phyloP scores from a whole-genome alignment of 2,329 filamentous ascomycete genomes.

The Colletotrichum simmondsii region DNA sequence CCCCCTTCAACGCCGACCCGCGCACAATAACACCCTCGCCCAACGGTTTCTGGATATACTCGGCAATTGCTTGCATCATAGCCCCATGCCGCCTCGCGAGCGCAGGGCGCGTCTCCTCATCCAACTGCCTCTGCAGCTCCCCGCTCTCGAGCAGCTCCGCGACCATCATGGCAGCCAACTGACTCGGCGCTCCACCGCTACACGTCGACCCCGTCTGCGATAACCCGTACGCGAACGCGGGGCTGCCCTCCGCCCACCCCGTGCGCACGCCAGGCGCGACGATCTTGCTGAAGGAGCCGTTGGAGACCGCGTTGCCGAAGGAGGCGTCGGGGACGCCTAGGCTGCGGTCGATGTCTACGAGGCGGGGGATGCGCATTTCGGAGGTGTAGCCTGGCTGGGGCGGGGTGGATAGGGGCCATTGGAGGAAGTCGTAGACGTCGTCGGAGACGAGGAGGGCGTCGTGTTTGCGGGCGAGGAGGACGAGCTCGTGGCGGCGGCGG shows the following conservation, averaged over 20 bases:
- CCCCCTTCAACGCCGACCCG: constrained; percentile 46
- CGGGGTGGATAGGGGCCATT: constrained; percentile 68
- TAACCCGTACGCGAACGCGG: constrained; percentile 61
- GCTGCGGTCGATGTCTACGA: constrained; percentile 81
- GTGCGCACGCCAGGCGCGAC: constrained; percentile 83
- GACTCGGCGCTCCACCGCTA: constrained; percentile 68
- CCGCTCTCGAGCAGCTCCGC: constrained; percentile 58
- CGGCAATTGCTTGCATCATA: constrained; percentile 68
- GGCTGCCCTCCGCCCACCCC: constrained; percentile 86
- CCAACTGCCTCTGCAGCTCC: constrained; percentile 56
- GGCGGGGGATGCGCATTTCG: constrained; percentile 70
- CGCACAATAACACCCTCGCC: constrained; percentile 58
- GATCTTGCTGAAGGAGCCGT: constrained; percentile 92
- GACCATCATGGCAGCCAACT: constrained; percentile 64
- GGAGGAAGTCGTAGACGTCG: constrained; percentile 94
- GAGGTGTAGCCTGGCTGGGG: constrained; percentile 43
- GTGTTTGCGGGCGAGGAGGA: constrained; percentile 80
- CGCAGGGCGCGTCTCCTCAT: constrained; percentile 53
- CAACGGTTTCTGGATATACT: constrained; percentile 67
- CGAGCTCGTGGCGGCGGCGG: constrained; percentile 72
- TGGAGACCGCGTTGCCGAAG: constrained; percentile 86
- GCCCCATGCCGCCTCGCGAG: constrained; percentile 57
- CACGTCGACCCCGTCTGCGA: constrained; percentile 63
- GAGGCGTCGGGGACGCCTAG: constrained; percentile 64
- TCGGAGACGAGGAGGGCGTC: constrained; percentile 88